Percentiles rank a stretch among this genome's conserved stretches.
Evolutionary conservation across 2,329 filamentous ascomycete species (phyloP).

Genomic region (Exophiala lecanii-corni): DNA sequence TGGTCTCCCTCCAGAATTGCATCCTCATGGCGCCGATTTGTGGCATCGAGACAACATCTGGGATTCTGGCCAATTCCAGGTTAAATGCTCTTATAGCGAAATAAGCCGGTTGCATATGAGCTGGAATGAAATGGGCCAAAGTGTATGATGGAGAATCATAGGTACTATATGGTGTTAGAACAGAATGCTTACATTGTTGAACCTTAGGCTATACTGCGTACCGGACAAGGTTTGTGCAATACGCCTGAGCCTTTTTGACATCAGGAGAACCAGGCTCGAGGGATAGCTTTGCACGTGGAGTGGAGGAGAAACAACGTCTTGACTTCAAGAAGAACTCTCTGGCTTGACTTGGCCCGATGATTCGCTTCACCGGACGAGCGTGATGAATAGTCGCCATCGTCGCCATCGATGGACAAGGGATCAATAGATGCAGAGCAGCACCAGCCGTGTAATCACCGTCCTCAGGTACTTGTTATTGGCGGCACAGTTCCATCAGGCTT

Average conservation of each 20-base stretch:
- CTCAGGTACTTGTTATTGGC: too few species aligned
- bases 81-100: slow-evolving; percentile 89
- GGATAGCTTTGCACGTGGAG: slow-evolving; percentile 11
- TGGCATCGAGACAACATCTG: slow-evolving; percentile 83
- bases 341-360: slow-evolving; percentile 4
- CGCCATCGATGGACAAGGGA: too few species aligned
- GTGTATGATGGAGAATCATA: slow-evolving; percentile 87
- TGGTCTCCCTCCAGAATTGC: slow-evolving; percentile 88
- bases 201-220: slow-evolving; percentile 28
- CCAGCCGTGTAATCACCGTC: too few species aligned
- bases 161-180: slow-evolving; percentile 50
- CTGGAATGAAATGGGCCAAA: slow-evolving; percentile 78
- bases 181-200: background rate
- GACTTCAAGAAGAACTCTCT: slow-evolving; percentile 6
- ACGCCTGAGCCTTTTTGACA: slow-evolving; percentile 51
- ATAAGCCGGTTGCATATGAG: slow-evolving; percentile 72
- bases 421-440: too few species aligned
- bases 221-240: slow-evolving; percentile 57
- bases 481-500: too few species aligned
- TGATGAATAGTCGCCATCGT: too few species aligned
- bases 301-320: slow-evolving; percentile 17
- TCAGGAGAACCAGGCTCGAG: slow-evolving; percentile 38
- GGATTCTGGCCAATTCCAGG: slow-evolving; percentile 82
- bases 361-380: slow-evolving; percentile 3
- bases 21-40: slow-evolving; percentile 83